A percentile compares a stretch with the other conserved stretches of the same genome.
Conservation (phyloP, 495 filamentous ascomycete genomes). For the Penicillium diatomitis region DNA sequence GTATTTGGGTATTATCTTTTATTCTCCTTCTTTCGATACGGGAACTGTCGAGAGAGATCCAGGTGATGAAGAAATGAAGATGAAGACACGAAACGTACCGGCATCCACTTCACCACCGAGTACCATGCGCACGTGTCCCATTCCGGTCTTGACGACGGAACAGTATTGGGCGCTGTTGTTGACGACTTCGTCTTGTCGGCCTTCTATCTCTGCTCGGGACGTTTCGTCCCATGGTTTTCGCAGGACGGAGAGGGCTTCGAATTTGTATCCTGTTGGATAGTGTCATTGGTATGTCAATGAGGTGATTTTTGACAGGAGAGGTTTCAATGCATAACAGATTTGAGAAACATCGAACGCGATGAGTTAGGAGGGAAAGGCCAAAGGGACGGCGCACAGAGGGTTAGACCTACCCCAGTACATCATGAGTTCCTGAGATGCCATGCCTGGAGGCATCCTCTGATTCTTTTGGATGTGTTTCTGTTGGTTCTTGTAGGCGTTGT, state of each 20-base stretch:
- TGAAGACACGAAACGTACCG: conserved; percentile 35
- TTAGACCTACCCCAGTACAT: conserved; percentile 47
- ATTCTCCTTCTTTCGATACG: too few relatives aligned
- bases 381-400: background rate
- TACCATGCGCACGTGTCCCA: conserved; percentile 61
- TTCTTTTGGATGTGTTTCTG: conserved; percentile 42
- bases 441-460: conserved; percentile 44
- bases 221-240: conserved; percentile 62
- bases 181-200: conserved; percentile 57
- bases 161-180: conserved; percentile 91
- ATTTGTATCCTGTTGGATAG: conserved; percentile 71
- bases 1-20: too few relatives aligned
- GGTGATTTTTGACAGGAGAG: too few relatives aligned
- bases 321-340: too few relatives aligned
- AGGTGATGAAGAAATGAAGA: background rate
- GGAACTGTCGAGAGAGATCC: background rate
- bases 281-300: background rate
- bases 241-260: conserved; percentile 76
- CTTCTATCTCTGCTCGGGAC: conserved; percentile 66
- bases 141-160: conserved; percentile 78
- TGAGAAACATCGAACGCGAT: too few relatives aligned
- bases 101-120: conserved; percentile 96
- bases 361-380: too few relatives aligned
- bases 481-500: conserved; percentile 57
- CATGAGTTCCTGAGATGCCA: conserved; percentile 55